Conservation (phyloP, 306 rosid species). For the Quercus ilex region DNA sequence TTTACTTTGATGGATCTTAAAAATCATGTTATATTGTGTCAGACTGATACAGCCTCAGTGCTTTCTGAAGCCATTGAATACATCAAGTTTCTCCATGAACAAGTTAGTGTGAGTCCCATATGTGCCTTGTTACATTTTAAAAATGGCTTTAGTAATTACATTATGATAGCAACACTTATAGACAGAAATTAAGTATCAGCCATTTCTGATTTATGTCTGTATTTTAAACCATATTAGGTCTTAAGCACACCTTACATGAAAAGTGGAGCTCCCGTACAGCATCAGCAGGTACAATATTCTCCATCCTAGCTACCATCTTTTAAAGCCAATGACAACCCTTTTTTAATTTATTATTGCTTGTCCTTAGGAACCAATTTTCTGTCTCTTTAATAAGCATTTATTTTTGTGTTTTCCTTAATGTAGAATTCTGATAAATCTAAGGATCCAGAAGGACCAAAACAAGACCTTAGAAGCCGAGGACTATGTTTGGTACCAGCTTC, state of each 20-base stretch:
- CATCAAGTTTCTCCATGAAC: slow-evolving; percentile 95
- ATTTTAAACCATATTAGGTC: slow-evolving; percentile 39
- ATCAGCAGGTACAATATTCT: slow-evolving; percentile 57
- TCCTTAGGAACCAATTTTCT: no score
- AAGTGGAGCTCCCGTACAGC: slow-evolving; percentile 77
- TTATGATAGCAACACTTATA: neutral
- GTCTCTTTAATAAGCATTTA: neutral
- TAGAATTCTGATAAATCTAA: slow-evolving; percentile 70
- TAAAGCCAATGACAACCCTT: neutral
- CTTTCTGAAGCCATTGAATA: slow-evolving; percentile 98
- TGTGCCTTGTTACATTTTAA: neutral
- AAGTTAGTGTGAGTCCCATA: slow-evolving; percentile 76
- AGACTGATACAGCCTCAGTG: slow-evolving; percentile 99
- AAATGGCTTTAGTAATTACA: neutral
- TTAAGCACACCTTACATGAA: slow-evolving; percentile 93
- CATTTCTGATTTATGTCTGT: neutral
- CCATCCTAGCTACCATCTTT: neutral
- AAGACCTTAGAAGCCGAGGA: slow-evolving; percentile 91
- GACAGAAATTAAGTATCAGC: neutral
- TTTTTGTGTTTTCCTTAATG: slow-evolving; percentile 1
- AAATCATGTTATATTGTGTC: slow-evolving; percentile 32
- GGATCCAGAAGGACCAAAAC: slow-evolving; percentile 67
- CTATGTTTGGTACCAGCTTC: slow-evolving; percentile 94
- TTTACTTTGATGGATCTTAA: slow-evolving; percentile 18
- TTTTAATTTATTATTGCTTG: neutral